These are phyloP conservation scores for Metschnikowia matae DNA, from an alignment of 805 yeast genomes.

Conservation along the genomic window DNA sequence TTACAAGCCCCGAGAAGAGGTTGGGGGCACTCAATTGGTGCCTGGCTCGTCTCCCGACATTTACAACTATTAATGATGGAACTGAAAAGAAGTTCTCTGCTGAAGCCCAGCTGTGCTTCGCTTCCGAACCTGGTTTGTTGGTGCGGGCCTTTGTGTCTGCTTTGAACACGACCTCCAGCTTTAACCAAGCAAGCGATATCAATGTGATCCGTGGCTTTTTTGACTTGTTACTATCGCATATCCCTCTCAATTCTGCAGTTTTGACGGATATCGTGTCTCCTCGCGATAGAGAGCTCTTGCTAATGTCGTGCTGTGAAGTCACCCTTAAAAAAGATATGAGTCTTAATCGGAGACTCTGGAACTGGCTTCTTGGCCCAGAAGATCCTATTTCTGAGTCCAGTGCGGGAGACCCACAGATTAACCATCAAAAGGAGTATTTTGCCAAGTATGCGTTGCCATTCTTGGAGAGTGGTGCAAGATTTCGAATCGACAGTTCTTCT, in stretches of 20 bases:
- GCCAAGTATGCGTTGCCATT: constrained; percentile 48
- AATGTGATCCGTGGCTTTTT: constrained; percentile 82
- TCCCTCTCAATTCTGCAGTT: constrained; percentile 62
- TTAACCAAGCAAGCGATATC: constrained; percentile 47
- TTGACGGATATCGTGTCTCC: constrained; percentile 44
- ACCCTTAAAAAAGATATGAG: constrained; percentile 89
- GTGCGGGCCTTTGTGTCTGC: constrained; percentile 72
- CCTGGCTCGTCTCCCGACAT: constrained; percentile 58
- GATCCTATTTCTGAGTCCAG: constrained; percentile 1
- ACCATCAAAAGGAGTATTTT: constrained; percentile 46
- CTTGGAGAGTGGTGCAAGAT: constrained; percentile 51
- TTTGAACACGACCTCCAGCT: constrained; percentile 38
- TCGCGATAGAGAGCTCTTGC: constrained; percentile 53
- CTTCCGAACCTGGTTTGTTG: constrained; percentile 77
- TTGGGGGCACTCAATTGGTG: constrained; percentile 83
- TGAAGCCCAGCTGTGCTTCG: constrained; percentile 48
- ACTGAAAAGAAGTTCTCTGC: constrained; percentile 19
- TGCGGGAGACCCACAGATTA: constrained; percentile 30
- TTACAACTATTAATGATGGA: constrained; percentile 35
- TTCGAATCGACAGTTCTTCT: constrained; percentile 34
- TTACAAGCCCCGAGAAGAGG: constrained; percentile 74
- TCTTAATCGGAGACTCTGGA: constrained; percentile 88
- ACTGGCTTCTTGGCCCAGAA: constrained; percentile 86
- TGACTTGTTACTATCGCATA: constrained; percentile 65
- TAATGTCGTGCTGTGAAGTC: constrained; percentile 61